A percentile compares a stretch with the other conserved stretches of the same genome.
phyloP scores from a whole-genome alignment of 352 stramenopile species.

The Stramenopiles sp. region DNA sequence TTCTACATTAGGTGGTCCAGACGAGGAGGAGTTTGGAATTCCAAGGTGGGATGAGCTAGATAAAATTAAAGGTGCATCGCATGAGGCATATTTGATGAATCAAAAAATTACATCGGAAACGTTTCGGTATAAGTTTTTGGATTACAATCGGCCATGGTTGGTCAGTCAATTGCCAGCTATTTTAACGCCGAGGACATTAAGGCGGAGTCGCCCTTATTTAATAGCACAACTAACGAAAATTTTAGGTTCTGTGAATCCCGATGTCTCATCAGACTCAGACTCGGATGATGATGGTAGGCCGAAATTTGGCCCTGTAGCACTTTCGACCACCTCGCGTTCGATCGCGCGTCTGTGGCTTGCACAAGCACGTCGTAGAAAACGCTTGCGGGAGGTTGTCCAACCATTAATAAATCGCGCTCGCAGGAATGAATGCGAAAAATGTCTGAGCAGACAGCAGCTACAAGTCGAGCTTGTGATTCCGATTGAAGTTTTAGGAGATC shows the following conservation, averaged over 20 bases:
- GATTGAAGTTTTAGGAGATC: slow-evolving; percentile 70
- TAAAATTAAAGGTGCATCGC: slow-evolving; percentile 68
- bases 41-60: slow-evolving; percentile 70
- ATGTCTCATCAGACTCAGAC: slow-evolving; percentile 67
- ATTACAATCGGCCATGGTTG: slow-evolving; percentile 91
- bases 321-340: slow-evolving; percentile 62
- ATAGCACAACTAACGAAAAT: slow-evolving; percentile 86
- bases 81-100: slow-evolving; percentile 89
- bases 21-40: slow-evolving; percentile 71
- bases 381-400: slow-evolving; percentile 61
- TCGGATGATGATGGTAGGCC: slow-evolving; percentile 42
- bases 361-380: slow-evolving; percentile 46
- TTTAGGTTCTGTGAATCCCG: slow-evolving; percentile 64
- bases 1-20: slow-evolving; percentile 33
- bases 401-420: slow-evolving; percentile 64
- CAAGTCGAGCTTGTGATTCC: slow-evolving; percentile 74
- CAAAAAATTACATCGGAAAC: slow-evolving; percentile 82
- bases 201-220: slow-evolving; percentile 68
- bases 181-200: slow-evolving; percentile 71
- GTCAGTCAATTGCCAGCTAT: slow-evolving; percentile 81
- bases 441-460: slow-evolving; percentile 70
- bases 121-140: slow-evolving; percentile 90
- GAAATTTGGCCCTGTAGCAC: slow-evolving; percentile 65
- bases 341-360: slow-evolving; percentile 76
- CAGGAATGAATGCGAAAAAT: slow-evolving; percentile 80